Base-by-base conservation (phyloP, 352 stramenopile species). In the Pythium utonaiense region DNA sequence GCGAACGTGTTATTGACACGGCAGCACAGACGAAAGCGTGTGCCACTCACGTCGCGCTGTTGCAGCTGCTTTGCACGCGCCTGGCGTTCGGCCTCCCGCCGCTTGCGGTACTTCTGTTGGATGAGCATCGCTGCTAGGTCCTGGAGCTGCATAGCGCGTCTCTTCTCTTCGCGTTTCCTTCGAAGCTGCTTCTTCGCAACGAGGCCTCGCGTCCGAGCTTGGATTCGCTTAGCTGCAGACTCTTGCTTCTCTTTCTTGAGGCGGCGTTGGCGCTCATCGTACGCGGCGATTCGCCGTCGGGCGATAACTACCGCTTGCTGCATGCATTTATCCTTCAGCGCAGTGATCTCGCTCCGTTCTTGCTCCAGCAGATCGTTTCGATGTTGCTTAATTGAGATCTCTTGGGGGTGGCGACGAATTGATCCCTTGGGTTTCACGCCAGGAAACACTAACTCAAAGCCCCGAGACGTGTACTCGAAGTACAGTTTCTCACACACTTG, bases 361-460 rank as follows among this genome's bases (percentile, higher is more conserved):
- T 66, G 38, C n/a, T 64, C 30, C 0, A 67, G 22, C 9, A 57
- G 33, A 7, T 66, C 48, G 1, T 34, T 27, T 28, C 28, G 51
- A 31, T 57, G 38, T 8, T 63, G 59, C 3, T 66, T 34, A 16
- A 76, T 56, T 1, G 44, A 56, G 0, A 48, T 22, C 27, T 78
- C 71, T 16, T 48, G 53, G 33, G 57, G 73, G 67, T 79, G 53
- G 25, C 51, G 73, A 56, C 74, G 52, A 1, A 66, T 42, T 0
- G 59, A 47, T 13, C 76, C 64, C 19, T 64, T 74, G 6, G 73
- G 57, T 12, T 71, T 69, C 6, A 80, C 34, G 0, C 75, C 70
- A 0, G 75, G 70, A 53, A 78, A 81, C 42, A 76, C 47, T 12
- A 81, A 47, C 48, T 81, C 73, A 34, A 79, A 76, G 10, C 75